Conservation (phyloP, 148 eudicot species). For the Chenopodium album region DNA sequence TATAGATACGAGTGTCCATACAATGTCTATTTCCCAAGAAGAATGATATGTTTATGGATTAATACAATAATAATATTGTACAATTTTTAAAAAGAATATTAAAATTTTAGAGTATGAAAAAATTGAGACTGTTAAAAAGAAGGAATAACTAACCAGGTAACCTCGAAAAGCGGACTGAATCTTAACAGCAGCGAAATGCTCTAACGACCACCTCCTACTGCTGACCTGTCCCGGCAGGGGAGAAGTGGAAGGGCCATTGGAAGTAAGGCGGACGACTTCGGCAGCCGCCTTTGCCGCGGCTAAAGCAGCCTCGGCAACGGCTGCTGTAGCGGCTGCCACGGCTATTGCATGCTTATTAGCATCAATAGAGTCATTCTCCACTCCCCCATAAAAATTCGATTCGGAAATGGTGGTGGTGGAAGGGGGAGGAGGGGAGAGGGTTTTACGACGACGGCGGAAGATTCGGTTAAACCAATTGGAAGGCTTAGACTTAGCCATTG, state of each 20-base stretch:
- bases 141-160: slow-evolving; percentile 62
- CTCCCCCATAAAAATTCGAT: background rate
- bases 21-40: too few relatives aligned
- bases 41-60: too few relatives aligned
- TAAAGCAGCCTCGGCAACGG: slow-evolving; percentile 86
- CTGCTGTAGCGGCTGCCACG: slow-evolving; percentile 90
- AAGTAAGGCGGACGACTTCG: slow-evolving; percentile 77
- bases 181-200: slow-evolving; percentile 62
- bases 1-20: too few relatives aligned
- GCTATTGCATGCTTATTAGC: slow-evolving; percentile 84
- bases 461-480: slow-evolving; percentile 38
- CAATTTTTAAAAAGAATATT: too few relatives aligned
- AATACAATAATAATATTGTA: too few relatives aligned
- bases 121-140: background rate
- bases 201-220: slow-evolving; percentile 37
- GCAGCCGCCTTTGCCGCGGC: slow-evolving; percentile 96
- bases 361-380: slow-evolving; percentile 21
- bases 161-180: slow-evolving; percentile 95
- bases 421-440: slow-evolving; percentile 1
- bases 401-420: background rate
- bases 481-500: slow-evolving; percentile 25
- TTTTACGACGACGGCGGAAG: slow-evolving; percentile 24
- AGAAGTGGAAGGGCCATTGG: slow-evolving; percentile 11
- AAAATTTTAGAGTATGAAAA: background rate
- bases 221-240: slow-evolving; percentile 24